These are phyloP conservation scores for Microdochium paspali DNA, from an alignment of 2,329 filamentous ascomycete species.

Conservation along the genomic window DNA sequence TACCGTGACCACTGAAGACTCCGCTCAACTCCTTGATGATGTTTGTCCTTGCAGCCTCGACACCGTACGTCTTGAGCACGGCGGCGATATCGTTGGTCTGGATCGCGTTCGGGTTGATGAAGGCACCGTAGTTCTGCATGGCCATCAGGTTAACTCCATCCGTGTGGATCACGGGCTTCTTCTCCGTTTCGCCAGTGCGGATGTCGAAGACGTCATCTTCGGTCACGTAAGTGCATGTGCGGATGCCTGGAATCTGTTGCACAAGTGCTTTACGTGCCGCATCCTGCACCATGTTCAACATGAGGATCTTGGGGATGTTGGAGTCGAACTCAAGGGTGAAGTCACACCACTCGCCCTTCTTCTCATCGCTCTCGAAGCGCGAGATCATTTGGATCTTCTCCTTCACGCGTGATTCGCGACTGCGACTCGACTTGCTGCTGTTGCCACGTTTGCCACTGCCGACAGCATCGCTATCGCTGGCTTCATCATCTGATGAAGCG, in stretches of 20 bases:
- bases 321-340: conserved; percentile 78
- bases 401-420: conserved; percentile 56
- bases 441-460: conserved; percentile 14
- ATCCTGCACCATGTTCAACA: conserved; percentile 82
- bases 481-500: conserved; percentile 27
- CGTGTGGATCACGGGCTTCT: conserved; percentile 58
- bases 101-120: conserved; percentile 77
- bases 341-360: conserved; percentile 62
- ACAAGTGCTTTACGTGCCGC: conserved; percentile 73
- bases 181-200: conserved; percentile 35
- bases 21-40: conserved; percentile 79
- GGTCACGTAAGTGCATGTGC: conserved; percentile 57
- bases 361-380: conserved; percentile 71
- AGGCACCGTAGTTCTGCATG: conserved; percentile 80
- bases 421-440: conserved; percentile 20
- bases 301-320: conserved; percentile 77
- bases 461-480: conserved; percentile 22
- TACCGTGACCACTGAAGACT: conserved; percentile 87
- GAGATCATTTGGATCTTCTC: conserved; percentile 57
- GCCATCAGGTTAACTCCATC: conserved; percentile 81
- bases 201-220: conserved; percentile 44
- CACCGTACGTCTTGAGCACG: conserved; percentile 78
- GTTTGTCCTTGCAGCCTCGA: conserved; percentile 80
- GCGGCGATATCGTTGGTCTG: conserved; percentile 89
- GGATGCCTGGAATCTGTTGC: conserved; percentile 74